Evolutionary conservation across 2,329 filamentous ascomycete species (phyloP).

Genomic region (Emmonsia crescens): DNA sequence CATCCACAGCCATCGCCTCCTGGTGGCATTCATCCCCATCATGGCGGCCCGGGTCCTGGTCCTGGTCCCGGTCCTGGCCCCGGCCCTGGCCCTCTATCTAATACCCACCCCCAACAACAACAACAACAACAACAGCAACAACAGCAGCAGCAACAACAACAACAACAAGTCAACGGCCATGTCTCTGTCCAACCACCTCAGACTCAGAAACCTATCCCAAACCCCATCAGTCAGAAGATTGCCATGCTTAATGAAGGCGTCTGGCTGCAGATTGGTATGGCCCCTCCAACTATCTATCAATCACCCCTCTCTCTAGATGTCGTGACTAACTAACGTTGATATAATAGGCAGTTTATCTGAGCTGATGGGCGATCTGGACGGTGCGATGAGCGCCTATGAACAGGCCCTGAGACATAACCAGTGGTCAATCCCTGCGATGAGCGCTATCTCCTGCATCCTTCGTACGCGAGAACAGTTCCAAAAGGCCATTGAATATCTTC

Average conservation of each 20-base stretch:
- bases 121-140: constrained; percentile 13
- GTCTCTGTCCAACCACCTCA: constrained; percentile 26
- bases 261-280: constrained; percentile 72
- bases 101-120: constrained; percentile 27
- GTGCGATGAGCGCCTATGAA: constrained; percentile 83
- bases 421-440: constrained; percentile 84
- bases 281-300: constrained; percentile 8
- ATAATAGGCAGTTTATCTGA: constrained; percentile 71
- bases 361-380: constrained; percentile 75
- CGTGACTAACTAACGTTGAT: constrained; percentile 20
- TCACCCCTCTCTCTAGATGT: too few relatives aligned
- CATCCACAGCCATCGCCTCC: constrained; percentile 74
- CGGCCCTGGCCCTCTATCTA: constrained; percentile 14
- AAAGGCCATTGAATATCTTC: constrained; percentile 85
- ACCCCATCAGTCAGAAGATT: constrained; percentile 62
- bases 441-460: constrained; percentile 82
- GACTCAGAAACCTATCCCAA: constrained; percentile 47
- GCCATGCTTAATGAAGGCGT: constrained; percentile 71
- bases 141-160: constrained; percentile 38
- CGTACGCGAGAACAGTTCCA: constrained; percentile 87
- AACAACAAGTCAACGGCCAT: constrained; percentile 40
- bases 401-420: constrained; percentile 78
- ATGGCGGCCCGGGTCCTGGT: constrained; percentile 51
- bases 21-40: constrained; percentile 57
- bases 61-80: constrained; percentile 41